phyloP scores from a whole-genome alignment of 805 yeast genomes.

The Yamadazyma paraphyllophila region DNA sequence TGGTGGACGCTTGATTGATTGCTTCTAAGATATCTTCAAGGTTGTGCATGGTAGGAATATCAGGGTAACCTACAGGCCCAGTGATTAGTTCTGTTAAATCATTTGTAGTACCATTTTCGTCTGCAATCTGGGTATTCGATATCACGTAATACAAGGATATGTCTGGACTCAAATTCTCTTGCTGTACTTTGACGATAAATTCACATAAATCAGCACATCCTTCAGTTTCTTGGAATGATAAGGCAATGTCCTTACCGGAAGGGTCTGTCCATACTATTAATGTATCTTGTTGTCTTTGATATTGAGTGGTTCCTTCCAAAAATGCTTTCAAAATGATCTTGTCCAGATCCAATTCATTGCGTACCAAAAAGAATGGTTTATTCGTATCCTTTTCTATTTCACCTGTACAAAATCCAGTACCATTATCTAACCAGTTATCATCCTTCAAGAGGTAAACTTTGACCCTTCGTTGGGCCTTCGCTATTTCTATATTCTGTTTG shows the following conservation, averaged over 20 bases:
- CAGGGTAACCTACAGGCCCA: conserved; percentile 75
- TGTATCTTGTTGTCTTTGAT: conserved; percentile 93
- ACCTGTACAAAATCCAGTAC: conserved; percentile 89
- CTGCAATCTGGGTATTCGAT: conserved; percentile 31
- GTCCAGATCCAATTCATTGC: conserved; percentile 61
- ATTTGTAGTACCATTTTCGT: conserved; percentile 15
- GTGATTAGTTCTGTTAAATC: conserved; percentile 76
- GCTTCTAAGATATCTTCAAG: conserved; percentile 53
- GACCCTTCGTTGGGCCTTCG: conserved; percentile 66
- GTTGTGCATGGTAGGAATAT: conserved; percentile 48
- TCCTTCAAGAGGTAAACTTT: conserved; percentile 83
- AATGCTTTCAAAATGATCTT: conserved; percentile 61
- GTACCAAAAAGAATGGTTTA: conserved; percentile 64
- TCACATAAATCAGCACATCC: conserved; percentile 87
- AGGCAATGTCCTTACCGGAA: conserved; percentile 72
- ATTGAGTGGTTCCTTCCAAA: conserved; percentile 75
- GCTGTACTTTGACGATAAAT: conserved; percentile 69
- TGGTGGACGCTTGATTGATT: conserved; percentile 58
- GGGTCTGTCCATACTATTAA: conserved; percentile 91
- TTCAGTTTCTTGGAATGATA: conserved; percentile 86
- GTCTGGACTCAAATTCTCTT: conserved; percentile 51
- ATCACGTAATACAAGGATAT: conserved; percentile 67
- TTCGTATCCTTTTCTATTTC: conserved; percentile 40
- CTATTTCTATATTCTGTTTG: not conserved
- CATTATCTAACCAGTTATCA: conserved; percentile 87